Evolutionary conservation across 1,139 yeast species (phyloP).

Genomic region (Kluyveromyces sp.): DNA sequence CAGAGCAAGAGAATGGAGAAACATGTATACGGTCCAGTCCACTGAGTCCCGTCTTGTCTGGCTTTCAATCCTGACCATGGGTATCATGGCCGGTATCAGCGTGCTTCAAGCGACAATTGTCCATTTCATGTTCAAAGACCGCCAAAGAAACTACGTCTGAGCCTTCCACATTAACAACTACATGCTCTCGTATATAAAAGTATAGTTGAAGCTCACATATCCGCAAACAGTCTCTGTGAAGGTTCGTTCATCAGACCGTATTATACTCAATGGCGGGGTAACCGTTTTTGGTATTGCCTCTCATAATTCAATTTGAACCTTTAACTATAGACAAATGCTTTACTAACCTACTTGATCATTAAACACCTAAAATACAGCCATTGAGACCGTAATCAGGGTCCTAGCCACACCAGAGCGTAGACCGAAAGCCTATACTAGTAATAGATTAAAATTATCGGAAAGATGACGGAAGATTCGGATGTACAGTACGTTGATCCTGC

Average conservation of each 20-base stretch:
- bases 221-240: background rate
- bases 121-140: constrained; percentile 39
- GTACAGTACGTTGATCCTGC: constrained; percentile 24
- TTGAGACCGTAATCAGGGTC: no score
- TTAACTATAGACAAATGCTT: background rate
- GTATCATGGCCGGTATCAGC: constrained; percentile 61
- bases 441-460: background rate
- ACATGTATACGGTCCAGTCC: constrained; percentile 62
- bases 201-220: background rate
- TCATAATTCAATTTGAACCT: background rate
- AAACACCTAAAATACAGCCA: no score
- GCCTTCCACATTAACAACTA: background rate
- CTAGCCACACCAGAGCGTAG: no score
- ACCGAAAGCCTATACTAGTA: no score
- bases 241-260: background rate
- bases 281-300: background rate
- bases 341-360: background rate
- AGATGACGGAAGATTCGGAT: constrained; percentile 18
- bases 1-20: constrained; percentile 68
- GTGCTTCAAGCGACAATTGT: constrained; percentile 55
- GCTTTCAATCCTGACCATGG: constrained; percentile 53
- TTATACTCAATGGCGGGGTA: background rate
- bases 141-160: constrained; percentile 36
- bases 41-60: constrained; percentile 60
- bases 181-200: background rate